Conservation (phyloP, 1,284 basidiomycete genomes). For the Boletus semigastroideus region DNA sequence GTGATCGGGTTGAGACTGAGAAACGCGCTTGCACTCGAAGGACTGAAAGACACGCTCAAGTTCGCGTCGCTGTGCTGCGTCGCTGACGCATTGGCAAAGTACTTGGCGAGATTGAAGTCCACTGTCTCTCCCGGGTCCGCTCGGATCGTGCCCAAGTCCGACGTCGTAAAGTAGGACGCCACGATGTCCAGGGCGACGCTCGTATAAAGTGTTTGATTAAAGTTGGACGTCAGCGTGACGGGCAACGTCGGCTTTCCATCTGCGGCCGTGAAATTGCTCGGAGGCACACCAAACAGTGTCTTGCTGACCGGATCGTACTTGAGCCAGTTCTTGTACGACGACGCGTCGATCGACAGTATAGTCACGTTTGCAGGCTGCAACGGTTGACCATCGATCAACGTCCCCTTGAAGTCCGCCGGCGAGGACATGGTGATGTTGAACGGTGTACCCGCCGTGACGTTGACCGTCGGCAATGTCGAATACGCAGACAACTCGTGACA, state of each 20-base stretch:
- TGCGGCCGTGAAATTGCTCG: constrained; percentile 34
- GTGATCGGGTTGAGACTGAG: constrained; percentile 48
- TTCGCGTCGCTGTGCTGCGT: constrained; percentile 42
- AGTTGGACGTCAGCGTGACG: constrained; percentile 56
- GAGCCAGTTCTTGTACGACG: constrained; percentile 59
- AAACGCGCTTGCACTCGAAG: constrained; percentile 44
- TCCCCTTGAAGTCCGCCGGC: constrained; percentile 55
- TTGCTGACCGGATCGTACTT: constrained; percentile 54
- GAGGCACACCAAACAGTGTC: constrained; percentile 65
- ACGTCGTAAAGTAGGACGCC: constrained; percentile 66
- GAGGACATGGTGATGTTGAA: constrained; percentile 63
- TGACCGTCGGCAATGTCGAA: constrained; percentile 58
- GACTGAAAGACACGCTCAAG: constrained; percentile 53
- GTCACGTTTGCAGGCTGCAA: constrained; percentile 55
- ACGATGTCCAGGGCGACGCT: constrained; percentile 63
- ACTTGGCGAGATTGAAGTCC: constrained; percentile 48
- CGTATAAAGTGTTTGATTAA: constrained; percentile 66
- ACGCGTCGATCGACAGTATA: constrained; percentile 55
- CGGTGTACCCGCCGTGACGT: constrained; percentile 53
- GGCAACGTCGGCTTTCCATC: constrained; percentile 48
- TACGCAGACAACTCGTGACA: constrained; percentile 60
- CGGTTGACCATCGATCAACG: constrained; percentile 59
- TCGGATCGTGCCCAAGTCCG: constrained; percentile 55
- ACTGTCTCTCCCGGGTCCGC: constrained; percentile 47
- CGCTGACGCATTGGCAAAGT: constrained; percentile 48